These are phyloP conservation scores for Chaetomium sp. DNA, from an alignment of 2,329 filamentous ascomycete species.

Conservation along the genomic window DNA sequence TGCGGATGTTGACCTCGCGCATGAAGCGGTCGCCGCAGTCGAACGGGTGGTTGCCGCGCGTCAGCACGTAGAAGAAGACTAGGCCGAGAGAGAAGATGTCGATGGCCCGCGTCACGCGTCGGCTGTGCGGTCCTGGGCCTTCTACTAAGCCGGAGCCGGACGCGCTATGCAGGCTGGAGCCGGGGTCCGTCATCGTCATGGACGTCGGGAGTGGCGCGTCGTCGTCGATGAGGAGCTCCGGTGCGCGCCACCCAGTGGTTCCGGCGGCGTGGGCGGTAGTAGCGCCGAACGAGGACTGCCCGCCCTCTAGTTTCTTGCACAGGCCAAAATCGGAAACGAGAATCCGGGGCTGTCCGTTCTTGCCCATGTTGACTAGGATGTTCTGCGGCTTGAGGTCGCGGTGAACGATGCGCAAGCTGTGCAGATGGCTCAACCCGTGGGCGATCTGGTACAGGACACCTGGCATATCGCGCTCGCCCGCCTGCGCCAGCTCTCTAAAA, in stretches of 20 bases:
- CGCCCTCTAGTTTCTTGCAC: conserved; percentile 94
- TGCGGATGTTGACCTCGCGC: conserved; percentile 96
- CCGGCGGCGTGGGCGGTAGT: conserved; percentile 92
- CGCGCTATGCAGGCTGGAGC: conserved; percentile 58
- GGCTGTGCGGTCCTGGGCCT: conserved; percentile 60
- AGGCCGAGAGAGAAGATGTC: conserved; percentile 97
- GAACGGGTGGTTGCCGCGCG: conserved; percentile 87
- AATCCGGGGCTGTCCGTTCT: conserved; percentile 73
- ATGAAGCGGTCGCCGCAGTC: conserved; percentile 94
- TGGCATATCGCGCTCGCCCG: conserved; percentile 74
- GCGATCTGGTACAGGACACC: conserved; percentile 86
- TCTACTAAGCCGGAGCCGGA: conserved; percentile 28
- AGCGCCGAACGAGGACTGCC: conserved; percentile 90
- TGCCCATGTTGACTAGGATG: conserved; percentile 79
- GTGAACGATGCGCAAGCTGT: conserved; percentile 91
- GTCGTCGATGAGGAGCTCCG: conserved; percentile 84
- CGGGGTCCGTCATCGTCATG: conserved; percentile 51
- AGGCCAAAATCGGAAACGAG: conserved; percentile 97
- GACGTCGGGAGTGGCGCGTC: conserved; percentile 57
- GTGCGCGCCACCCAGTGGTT: conserved; percentile 94
- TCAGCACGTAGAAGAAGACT: conserved; percentile 99
- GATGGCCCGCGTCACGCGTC: conserved; percentile 90
- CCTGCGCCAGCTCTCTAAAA: conserved; percentile 69
- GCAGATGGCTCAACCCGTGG: conserved; percentile 83
- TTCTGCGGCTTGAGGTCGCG: conserved; percentile 98